Base-by-base conservation (phyloP, 306 rosid species). In the Arachis hypogaea region DNA sequence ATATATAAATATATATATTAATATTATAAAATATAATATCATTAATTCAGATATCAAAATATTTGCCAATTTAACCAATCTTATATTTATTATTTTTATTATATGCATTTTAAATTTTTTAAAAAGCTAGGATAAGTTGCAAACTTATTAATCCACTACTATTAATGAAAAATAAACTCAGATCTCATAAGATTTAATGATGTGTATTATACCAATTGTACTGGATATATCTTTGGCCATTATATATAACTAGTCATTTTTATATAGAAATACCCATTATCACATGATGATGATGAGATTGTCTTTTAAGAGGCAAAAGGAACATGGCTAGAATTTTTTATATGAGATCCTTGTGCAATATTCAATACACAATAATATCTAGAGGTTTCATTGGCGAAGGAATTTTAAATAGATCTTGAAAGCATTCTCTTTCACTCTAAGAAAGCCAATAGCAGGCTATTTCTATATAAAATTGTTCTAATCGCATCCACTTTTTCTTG, bases 401-500 rank as follows among this genome's bases (percentile, higher is more conserved):
- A 43, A 9, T 22, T 22, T 67, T 28, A 5, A 45, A 36, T 40
- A 14, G 9, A 55, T 44, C 7, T 44, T 28, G 9, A n/a, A 33
- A 18, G 22, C 52, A 10, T 1, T 28, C 47, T 11, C 55, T 64
- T 64, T 43, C 78, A 54, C 63, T 55, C 38, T 7, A 41, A 6
- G 54, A 41, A 74, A 63, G 78, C 56, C 4, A 54, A 75, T 42
- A n/a, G 4, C 12, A 63, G 28, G 71, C 50, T 63, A 63, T 52
- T 40, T 7, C 4, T 30, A 40, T 61, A 55, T 46, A 71, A 55
- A 63, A 57, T 36, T 55, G 59, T 68, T 59, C 55, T 47, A 36
- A 66, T 51, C 43, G 70, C 64, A 41, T 62, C 42, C 58, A 50
- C 28, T 22, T 62, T 66, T 72, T 73, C 57, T 75, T 75, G 66